A percentile compares a stretch with the other conserved stretches of the same genome.
These are phyloP conservation scores for Botrytis sinoallii DNA, from an alignment of 2,329 filamentous ascomycete species.

Conservation along the genomic window DNA sequence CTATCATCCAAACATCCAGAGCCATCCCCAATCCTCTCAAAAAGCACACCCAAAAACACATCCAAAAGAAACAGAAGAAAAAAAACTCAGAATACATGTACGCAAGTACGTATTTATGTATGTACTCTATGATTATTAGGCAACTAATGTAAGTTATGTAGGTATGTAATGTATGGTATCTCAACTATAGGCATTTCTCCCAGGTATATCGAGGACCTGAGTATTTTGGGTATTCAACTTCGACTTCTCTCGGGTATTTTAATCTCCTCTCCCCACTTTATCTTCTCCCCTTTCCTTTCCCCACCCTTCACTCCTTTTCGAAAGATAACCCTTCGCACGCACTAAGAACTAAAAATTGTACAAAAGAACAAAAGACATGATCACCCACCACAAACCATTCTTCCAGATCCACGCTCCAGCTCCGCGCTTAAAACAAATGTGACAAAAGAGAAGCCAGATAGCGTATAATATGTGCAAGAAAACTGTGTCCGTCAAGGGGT, in stretches of 20 bases:
- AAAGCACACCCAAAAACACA: not conserved
- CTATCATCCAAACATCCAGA: not conserved
- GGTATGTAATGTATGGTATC: not conserved
- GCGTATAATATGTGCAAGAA: conserved; percentile 12
- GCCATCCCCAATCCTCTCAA: not conserved
- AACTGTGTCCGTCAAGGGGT: not conserved
- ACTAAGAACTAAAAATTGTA: not conserved
- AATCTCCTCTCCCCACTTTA: not conserved
- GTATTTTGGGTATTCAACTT: not conserved
- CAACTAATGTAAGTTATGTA: not conserved
- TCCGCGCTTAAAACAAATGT: not conserved
- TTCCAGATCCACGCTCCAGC: not conserved
- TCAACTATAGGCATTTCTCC: not conserved
- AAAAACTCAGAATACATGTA: not conserved
- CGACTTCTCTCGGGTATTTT: not conserved
- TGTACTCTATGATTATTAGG: not conserved
- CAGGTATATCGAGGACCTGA: not conserved
- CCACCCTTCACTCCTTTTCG: not conserved
- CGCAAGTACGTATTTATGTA: not conserved
- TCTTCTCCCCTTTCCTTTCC: not conserved
- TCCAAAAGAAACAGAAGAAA: not conserved
- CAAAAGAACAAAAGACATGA: not conserved
- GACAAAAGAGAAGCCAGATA: conserved; percentile 7
- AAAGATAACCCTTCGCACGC: not conserved
- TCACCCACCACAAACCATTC: not conserved